Percentiles rank a stretch among this genome's conserved stretches.
Evolutionary conservation across 805 yeast species (phyloP).

Genomic region (Pichia nakasei): DNA sequence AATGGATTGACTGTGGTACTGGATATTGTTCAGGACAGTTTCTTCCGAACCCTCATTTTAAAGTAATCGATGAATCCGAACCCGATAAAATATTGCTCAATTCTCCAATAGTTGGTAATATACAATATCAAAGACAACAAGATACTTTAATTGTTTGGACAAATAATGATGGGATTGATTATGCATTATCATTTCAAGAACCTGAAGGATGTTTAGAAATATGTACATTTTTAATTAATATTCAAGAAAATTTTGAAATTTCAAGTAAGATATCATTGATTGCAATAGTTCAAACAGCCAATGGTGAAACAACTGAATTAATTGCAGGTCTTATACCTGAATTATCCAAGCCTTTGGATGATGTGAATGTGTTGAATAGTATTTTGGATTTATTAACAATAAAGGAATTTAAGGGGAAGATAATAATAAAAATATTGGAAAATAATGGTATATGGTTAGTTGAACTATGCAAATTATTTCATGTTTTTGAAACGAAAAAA

Average conservation of each 20-base stretch:
- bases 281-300: slow-evolving; percentile 43
- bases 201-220: slow-evolving; percentile 78
- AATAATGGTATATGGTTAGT: slow-evolving; percentile 35
- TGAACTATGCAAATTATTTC: slow-evolving; percentile 44
- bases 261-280: slow-evolving; percentile 65
- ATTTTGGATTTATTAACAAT: slow-evolving; percentile 41
- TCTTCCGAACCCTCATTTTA: slow-evolving; percentile 44
- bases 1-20: slow-evolving; percentile 89
- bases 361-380: slow-evolving; percentile 39
- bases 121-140: slow-evolving; percentile 87
- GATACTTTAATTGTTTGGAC: slow-evolving; percentile 95
- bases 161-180: slow-evolving; percentile 58
- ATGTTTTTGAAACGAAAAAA: slow-evolving; percentile 44
- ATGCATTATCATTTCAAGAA: slow-evolving; percentile 89
- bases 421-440: slow-evolving; percentile 47
- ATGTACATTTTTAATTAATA: slow-evolving; percentile 70
- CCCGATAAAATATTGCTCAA: slow-evolving; percentile 50
- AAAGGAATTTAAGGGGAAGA: slow-evolving; percentile 30
- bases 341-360: slow-evolving; percentile 45
- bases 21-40: slow-evolving; percentile 80
- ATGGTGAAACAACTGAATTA: slow-evolving; percentile 59
- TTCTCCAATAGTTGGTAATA: slow-evolving; percentile 61
- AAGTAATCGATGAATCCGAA: slow-evolving; percentile 66
- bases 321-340: slow-evolving; percentile 71
- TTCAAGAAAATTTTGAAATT: slow-evolving; percentile 45